A percentile compares a stretch with the other conserved stretches of the same genome.
phyloP scores from a whole-genome alignment of 345 rosid species.

The Gossypium raimondii region DNA sequence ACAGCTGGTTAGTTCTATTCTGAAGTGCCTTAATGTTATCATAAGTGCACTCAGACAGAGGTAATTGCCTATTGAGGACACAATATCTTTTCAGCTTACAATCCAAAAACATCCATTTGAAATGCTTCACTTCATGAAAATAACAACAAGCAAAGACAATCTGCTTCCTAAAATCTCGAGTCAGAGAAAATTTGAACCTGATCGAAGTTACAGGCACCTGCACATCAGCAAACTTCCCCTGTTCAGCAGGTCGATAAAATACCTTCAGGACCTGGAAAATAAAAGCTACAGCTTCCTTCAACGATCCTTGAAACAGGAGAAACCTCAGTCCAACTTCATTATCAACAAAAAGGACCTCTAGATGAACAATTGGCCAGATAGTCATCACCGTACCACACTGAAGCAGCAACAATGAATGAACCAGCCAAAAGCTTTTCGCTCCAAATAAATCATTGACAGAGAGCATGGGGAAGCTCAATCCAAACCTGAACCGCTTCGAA shows the following conservation, averaged over 20 bases:
- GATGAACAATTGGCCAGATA: constrained; percentile 65
- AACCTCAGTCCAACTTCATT: constrained; percentile 68
- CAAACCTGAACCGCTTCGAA: constrained; percentile 34
- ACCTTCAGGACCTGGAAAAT: constrained; percentile 49
- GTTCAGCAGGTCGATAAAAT: constrained; percentile 45
- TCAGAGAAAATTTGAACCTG: constrained; percentile 58
- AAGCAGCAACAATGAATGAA: constrained; percentile 42
- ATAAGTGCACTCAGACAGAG: constrained; percentile 61
- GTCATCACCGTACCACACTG: constrained; percentile 50
- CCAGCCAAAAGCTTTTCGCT: constrained; percentile 37
- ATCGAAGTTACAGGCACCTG: constrained; percentile 69
- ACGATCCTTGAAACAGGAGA: constrained; percentile 72
- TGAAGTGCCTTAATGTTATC: constrained; percentile 55
- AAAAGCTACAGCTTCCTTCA: constrained; percentile 60
- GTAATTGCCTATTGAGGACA: constrained; percentile 46
- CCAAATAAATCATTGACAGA: constrained; percentile 34
- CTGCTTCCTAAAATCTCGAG: constrained; percentile 47
- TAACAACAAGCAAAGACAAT: constrained; percentile 57
- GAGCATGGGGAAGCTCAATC: constrained; percentile 32
- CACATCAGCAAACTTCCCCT: constrained; percentile 38
- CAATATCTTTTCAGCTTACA: constrained; percentile 49
- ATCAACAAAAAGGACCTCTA: constrained; percentile 87
- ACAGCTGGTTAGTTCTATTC: constrained; percentile 34
- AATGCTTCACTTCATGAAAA: constrained; percentile 49
- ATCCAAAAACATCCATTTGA: constrained; percentile 62